Evolutionary conservation across 352 stramenopile species (phyloP), one percentile per base, ranked within the genome.

Genomic region (Phytophthora nicotianae): DNA sequence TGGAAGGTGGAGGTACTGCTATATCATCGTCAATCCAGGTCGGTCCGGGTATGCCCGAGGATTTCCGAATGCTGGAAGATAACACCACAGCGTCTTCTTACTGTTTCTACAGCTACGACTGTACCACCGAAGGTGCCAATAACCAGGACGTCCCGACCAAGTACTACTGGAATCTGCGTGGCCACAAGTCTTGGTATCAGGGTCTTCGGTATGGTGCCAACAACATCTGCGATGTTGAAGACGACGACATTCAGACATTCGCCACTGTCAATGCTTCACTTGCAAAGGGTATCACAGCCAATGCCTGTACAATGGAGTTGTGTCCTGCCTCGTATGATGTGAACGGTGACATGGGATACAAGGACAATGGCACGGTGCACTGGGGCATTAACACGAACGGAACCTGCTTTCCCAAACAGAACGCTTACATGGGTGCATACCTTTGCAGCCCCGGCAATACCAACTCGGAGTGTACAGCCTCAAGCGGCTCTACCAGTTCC

Each of bases 21-120:
- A 86, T 97, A 58, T 98, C 90, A 21, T 90, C 88, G 45, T 97
- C 92, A n/a, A 84, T 97, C 8, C 95, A 98, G 61, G 64, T 98
- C n/a, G 47, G 75, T 2, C 86, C 84, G 0, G 88, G 84, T 0
- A 89, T 89, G 72, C 71, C 82, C 0, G 38, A 66, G 0, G 66
- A 90, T n/a, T 81, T 80, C 43, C 79, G 80, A 0, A 48, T 75
- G 17, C 51, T 86, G 4, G 24, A 47, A 11, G 56, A 68, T 14
- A 66, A 33, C 23, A 65, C 62, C 3, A 49, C 50, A 1, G 50
- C 21, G 10, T 66, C 58, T n/a, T 43, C 50, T 0, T 74, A 58
- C 13, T 88, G 79, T 32, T 57, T 85, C 4, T 89, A 88, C 64
- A 63, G 17, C 4, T 71, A 60, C 7, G 29, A 35, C 3, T 88